These are phyloP conservation scores for Phascolomyces articulosus DNA, from an alignment of 371 early-diverging fungal genomes.

Conservation along the genomic window DNA sequence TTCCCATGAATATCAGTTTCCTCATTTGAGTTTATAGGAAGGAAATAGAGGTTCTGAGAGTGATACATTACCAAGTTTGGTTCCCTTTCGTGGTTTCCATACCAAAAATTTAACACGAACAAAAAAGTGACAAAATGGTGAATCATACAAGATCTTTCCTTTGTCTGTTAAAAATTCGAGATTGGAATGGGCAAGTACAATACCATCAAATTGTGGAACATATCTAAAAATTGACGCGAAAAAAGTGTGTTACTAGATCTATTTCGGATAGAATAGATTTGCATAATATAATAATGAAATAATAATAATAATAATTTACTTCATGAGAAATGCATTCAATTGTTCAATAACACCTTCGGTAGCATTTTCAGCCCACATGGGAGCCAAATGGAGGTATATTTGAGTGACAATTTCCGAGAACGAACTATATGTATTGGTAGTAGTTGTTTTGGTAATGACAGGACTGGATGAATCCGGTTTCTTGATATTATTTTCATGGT, in stretches of 20 bases:
- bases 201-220: constrained; percentile 86
- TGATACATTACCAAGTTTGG: constrained; percentile 55
- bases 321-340: constrained; percentile 86
- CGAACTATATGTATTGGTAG: constrained; percentile 24
- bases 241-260: not conserved
- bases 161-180: constrained; percentile 59
- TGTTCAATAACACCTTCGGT: constrained; percentile 80
- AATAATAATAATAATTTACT: constrained; percentile 42
- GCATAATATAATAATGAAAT: no score
- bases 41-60: no score
- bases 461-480: constrained; percentile 16
- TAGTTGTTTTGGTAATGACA: constrained; percentile 10
- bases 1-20: not conserved
- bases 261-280: no score
- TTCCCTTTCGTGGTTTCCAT: constrained; percentile 82
- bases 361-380: constrained; percentile 69
- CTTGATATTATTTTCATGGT: constrained; percentile 2
- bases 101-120: constrained; percentile 73
- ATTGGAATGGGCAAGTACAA: constrained; percentile 82
- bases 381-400: constrained; percentile 77
- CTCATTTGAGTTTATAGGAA: no score
- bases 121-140: constrained; percentile 83
- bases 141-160: constrained; percentile 81
- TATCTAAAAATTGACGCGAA: constrained; percentile 59
- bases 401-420: constrained; percentile 65